Evolutionary conservation across 2,329 filamentous ascomycete species (phyloP), one percentile per base, ranked within the genome.

Genomic region (Xylaria sp.): DNA sequence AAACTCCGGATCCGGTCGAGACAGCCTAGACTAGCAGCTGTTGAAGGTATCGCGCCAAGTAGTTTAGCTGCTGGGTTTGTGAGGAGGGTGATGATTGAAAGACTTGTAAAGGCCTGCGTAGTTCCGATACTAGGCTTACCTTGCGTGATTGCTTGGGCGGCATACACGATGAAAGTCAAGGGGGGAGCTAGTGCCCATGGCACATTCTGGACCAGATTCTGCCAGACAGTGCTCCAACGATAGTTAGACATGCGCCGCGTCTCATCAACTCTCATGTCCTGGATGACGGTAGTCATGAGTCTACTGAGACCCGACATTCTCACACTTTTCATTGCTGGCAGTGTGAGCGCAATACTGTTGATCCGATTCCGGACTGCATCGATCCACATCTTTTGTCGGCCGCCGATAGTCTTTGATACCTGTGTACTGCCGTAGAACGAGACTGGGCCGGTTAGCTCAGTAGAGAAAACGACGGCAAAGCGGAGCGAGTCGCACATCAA

Each of bases 221-320:
- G 36, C 36, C 36, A 39, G 8, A 39, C 36, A 2, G 36, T 39
- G 36, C 36, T 39, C 36, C 36, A 39, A 6, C 36, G 36, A 39
- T 39, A 39, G 36, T 14, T 39, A 39, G 36, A 39, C 36, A 39
- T 39, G 36, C 36, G 36, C 3, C 12, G 36, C 36, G 36, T 39
- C 36, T 39, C 36, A 39, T 39, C 36, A 39, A 39, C 36, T 39
- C 36, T 39, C 36, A 39, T 39, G 7, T 39, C 36, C 12, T 53
- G 50, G 5, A 53, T 53, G 50, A 53, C 27, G 6, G 24, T 32
- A 53, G 50, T 32, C 50, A 54, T 54, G 12, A 54, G 14, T 34
- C 30, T 34, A 34, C 17, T 54, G 51, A 54, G 51, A 32, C 53
- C 53, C n/a, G 53, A 39, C 53, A 56, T 56, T 24, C 19, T 56